phyloP scores from a whole-genome alignment of 1,139 yeast species.

The Pichia inconspicua region DNA sequence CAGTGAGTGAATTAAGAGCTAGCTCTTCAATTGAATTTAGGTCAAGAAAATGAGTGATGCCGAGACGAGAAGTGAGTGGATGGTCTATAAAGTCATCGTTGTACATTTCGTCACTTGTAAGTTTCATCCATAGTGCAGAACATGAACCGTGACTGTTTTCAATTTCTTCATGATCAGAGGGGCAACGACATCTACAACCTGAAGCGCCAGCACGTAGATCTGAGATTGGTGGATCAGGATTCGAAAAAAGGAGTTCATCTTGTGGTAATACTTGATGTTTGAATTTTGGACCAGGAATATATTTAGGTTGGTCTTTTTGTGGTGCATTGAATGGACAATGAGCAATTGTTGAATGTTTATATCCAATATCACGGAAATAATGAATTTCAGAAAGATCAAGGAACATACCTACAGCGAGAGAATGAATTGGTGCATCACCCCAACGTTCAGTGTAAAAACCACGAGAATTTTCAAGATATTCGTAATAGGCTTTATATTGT shows the following conservation, averaged over 20 bases:
- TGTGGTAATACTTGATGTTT: slow-evolving; percentile 19
- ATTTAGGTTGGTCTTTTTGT: slow-evolving; percentile 39
- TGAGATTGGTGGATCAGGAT: slow-evolving; percentile 33
- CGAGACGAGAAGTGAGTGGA: slow-evolving; percentile 9
- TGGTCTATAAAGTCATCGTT: neutral
- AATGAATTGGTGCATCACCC: slow-evolving; percentile 95
- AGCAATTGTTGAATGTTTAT: slow-evolving; percentile 64
- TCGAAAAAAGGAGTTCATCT: slow-evolving; percentile 34
- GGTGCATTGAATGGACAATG: slow-evolving; percentile 75
- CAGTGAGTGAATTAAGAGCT: slow-evolving; percentile 25
- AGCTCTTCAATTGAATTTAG: slow-evolving; percentile 27
- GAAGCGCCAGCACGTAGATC: slow-evolving; percentile 39
- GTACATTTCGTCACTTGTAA: slow-evolving; percentile 33
- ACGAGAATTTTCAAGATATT: slow-evolving; percentile 57
- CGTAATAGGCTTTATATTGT: slow-evolving; percentile 56
- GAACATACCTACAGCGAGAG: slow-evolving; percentile 72
- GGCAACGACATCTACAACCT: slow-evolving; percentile 86
- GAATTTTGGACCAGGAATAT: slow-evolving; percentile 29
- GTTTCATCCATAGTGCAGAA: slow-evolving; percentile 46
- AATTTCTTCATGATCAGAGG: slow-evolving; percentile 41
- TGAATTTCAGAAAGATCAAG: slow-evolving; percentile 63
- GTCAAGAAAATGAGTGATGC: slow-evolving; percentile 28
- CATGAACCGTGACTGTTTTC: slow-evolving; percentile 52
- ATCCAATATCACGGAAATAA: slow-evolving; percentile 86
- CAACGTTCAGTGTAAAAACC: slow-evolving; percentile 86